Percentiles rank a stretch among this genome's conserved stretches.
Evolutionary conservation across 352 stramenopile species (phyloP).

Genomic region (Phytophthora macrochlamydospora): DNA sequence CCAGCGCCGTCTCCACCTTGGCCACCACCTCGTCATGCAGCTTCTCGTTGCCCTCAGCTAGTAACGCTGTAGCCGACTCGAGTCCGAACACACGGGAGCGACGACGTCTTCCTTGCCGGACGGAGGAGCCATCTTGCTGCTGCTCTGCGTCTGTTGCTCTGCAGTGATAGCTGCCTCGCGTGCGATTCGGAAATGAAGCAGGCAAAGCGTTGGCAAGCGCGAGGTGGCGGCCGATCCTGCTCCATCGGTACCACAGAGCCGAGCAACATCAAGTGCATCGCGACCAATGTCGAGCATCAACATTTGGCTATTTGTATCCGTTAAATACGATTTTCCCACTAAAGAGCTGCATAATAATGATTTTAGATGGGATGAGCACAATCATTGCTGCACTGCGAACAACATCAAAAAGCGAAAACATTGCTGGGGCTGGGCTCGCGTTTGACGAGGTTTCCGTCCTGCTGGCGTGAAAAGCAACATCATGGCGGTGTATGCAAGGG

Average conservation of each 20-base stretch:
- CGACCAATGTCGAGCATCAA: not conserved
- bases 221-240: not conserved
- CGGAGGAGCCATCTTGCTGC: not conserved
- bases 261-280: not conserved
- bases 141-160: not conserved
- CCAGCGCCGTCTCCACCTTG: conserved; percentile 31
- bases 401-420: no score
- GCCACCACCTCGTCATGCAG: conserved; percentile 37
- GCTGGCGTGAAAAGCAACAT: no score
- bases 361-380: not conserved
- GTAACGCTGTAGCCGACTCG: conserved; percentile 19
- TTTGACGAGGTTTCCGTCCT: no score
- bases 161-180: not conserved
- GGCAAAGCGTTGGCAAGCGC: not conserved
- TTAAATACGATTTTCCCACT: not conserved
- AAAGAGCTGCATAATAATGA: not conserved
- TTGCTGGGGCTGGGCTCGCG: no score
- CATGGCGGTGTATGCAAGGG: no score
- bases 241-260: not conserved
- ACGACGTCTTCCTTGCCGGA: not conserved
- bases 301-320: not conserved
- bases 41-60: conserved; percentile 35
- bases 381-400: not conserved
- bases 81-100: conserved; percentile 1
- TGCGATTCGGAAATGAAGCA: not conserved